Base-by-base conservation (phyloP, 2,329 filamentous ascomycete species). In the Xylariales sp. region DNA sequence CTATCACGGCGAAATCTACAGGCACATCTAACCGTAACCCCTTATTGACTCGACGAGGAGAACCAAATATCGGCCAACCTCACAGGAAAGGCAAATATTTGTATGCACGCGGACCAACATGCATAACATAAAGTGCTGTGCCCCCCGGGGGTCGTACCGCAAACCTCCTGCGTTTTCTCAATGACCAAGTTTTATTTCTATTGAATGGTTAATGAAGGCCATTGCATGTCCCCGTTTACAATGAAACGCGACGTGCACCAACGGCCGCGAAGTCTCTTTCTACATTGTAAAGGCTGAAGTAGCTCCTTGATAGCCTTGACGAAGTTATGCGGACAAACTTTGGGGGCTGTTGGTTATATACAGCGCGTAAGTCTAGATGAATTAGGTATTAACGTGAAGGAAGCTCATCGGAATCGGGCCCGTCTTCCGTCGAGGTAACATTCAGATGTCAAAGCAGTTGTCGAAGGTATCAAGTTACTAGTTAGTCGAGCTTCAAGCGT, bases 91-190 rank as follows among this genome's bases (percentile, higher is more conserved):
- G 28, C 12, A 41, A 56, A 16, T 9, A 10, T 14, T 8, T 56
- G 12, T 49, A 43, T 49, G 45, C 23, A n/a, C 23, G 45, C 7
- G 23, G 9, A 54, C 60, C 18, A 62, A 63, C 61, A 57, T 32
- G 28, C 23, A 55, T 49, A 18, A 12, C 32, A 46, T 28, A 10
- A 8, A 30, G 14, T 14, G 43, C 50, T 55, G 60, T 62, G 43
- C 41, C 32, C 49, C 59, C 18, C 23, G 23, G 59, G 50, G 50
- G 41, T 18, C 30, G 18, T 6, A 18, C 34, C 12, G 46, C 41
- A 7, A 23, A 46, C 14, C 10, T 36, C 32, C 28, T 46, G 5
- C 43, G 34, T 16, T 48, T 58, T 49, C 8, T 7, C 43, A 7
- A 16, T 10, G 5, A 9, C 23, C 9, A 18, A 14, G 3, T 32